Conservation (phyloP, 208 protist genomes). For the Crithidia expoeki region DNA sequence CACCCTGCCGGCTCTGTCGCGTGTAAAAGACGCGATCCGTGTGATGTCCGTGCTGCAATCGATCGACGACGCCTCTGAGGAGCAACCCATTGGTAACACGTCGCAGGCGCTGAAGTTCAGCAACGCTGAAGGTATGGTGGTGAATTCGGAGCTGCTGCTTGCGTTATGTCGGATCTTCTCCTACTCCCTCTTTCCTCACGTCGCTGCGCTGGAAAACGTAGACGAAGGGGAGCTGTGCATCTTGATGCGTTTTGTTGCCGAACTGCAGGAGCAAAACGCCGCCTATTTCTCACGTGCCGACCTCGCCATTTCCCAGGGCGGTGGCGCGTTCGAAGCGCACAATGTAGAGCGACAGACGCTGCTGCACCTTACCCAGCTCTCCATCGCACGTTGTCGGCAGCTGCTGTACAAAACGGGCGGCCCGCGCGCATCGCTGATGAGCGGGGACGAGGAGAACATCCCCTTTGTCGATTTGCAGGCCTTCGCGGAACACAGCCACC, state of each 20-base stretch:
- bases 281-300: conserved; percentile 45
- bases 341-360: conserved; percentile 4
- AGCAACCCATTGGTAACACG: not conserved
- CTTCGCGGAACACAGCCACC: conserved; percentile 60
- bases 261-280: conserved; percentile 57
- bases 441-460: conserved; percentile 69
- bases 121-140: conserved; percentile 12
- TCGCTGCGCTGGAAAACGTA: conserved; percentile 63
- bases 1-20: conserved; percentile 9
- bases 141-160: conserved; percentile 25
- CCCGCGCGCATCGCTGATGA: conserved; percentile 56
- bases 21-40: conserved; percentile 47
- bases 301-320: too few species aligned
- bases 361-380: conserved; percentile 44
- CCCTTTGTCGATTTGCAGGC: conserved; percentile 74
- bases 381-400: conserved; percentile 62
- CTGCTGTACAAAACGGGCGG: conserved; percentile 63
- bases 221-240: conserved; percentile 61
- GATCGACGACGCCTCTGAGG: not conserved
- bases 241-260: conserved; percentile 57
- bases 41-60: conserved; percentile 51
- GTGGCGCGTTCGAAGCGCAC: not conserved
- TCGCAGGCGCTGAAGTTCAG: conserved; percentile 3
- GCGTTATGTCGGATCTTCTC: conserved; percentile 45
- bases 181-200: conserved; percentile 40